Evolutionary conservation across 179 eudicot genomes (phyloP).

Genomic region (Pouteria campechiana): DNA sequence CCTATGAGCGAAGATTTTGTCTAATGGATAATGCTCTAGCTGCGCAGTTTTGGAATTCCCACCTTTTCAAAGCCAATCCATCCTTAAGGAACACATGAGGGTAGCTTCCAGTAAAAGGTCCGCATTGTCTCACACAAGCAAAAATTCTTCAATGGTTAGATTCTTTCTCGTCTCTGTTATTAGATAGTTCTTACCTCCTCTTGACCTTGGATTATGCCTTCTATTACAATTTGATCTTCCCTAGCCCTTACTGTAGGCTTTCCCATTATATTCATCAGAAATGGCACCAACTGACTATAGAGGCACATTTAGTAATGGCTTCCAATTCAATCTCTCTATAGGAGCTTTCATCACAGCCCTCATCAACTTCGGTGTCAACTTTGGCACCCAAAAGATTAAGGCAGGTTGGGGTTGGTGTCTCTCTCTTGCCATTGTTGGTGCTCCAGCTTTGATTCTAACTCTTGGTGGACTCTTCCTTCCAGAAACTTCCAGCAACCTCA

Average conservation of each 20-base stretch:
- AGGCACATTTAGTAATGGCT: conserved; percentile 33
- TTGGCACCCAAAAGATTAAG: conserved; percentile 21
- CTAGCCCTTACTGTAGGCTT: conserved; percentile 36
- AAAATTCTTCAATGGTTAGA: too few species aligned
- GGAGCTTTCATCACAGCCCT: conserved; percentile 24
- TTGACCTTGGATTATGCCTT: too few species aligned
- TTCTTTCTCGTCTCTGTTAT: too few species aligned
- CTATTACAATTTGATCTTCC: too few species aligned
- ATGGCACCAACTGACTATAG: conserved; percentile 33
- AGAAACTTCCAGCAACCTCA: conserved; percentile 42
- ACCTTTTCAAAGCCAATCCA: too few species aligned
- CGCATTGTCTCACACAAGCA: too few species aligned
- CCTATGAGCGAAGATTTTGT: too few species aligned
- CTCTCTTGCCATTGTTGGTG: conserved; percentile 30
- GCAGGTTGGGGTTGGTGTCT: conserved; percentile 37
- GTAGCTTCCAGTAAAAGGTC: too few species aligned
- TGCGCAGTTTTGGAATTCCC: too few species aligned
- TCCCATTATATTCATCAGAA: conserved; percentile 40
- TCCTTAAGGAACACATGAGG: too few species aligned
- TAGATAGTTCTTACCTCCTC: too few species aligned
- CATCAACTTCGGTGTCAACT: conserved; percentile 28
- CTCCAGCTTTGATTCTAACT: conserved; percentile 25
- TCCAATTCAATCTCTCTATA: conserved; percentile 22
- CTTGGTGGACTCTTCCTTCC: conserved; percentile 31
- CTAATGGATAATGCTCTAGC: too few species aligned